These are phyloP conservation scores for Salix arbutifolia DNA, from an alignment of 345 rosid genomes.

Conservation along the genomic window DNA sequence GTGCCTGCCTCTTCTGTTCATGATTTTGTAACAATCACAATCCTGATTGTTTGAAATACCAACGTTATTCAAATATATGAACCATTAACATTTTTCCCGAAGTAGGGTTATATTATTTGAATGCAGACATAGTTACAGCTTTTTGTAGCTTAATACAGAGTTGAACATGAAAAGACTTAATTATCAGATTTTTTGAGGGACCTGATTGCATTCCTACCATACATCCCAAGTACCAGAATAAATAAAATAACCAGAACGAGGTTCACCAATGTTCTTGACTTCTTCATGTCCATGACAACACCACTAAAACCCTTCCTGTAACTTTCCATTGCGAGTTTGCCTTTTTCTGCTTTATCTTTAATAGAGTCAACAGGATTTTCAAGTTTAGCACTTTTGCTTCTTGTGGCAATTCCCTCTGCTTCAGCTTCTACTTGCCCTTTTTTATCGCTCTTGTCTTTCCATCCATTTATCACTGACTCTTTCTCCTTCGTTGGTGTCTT, in stretches of 20 bases:
- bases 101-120: background rate
- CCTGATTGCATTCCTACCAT: constrained; percentile 25
- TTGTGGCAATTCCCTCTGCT: background rate
- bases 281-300: constrained; percentile 13
- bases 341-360: background rate
- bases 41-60: too few relatives aligned
- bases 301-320: constrained; percentile 8
- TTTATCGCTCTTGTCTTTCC: constrained; percentile 4
- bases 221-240: constrained; percentile 23
- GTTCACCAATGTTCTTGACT: constrained; percentile 23
- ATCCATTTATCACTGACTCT: background rate
- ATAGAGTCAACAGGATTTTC: background rate
- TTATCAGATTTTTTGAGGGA: constrained; percentile 10
- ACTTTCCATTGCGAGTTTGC: background rate
- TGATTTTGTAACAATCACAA: background rate
- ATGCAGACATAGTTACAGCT: background rate
- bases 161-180: background rate
- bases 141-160: background rate
- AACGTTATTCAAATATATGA: too few relatives aligned
- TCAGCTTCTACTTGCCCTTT: background rate
- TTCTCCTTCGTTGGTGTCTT: background rate
- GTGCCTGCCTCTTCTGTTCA: background rate
- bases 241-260: constrained; percentile 18
- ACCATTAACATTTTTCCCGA: too few relatives aligned
- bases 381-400: background rate